phyloP scores from a whole-genome alignment of 1,284 basidiomycete genomes.

The Sanghuangporus sanghuang region DNA sequence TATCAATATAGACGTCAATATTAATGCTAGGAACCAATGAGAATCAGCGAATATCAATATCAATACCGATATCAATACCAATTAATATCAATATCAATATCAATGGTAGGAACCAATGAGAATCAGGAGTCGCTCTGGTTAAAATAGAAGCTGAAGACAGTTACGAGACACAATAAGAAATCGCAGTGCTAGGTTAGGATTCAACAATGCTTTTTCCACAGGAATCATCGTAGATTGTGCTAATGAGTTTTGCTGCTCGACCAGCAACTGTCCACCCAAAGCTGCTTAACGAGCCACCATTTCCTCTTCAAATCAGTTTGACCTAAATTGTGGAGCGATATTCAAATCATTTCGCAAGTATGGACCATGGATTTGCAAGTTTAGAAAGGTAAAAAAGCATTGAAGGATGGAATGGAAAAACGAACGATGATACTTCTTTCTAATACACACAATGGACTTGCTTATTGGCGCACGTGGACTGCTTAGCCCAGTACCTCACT shows the following conservation, averaged over 20 bases:
- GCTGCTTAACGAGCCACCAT: slow-evolving; percentile 98
- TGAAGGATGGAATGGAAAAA: slow-evolving; percentile 5
- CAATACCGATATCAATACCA: no score
- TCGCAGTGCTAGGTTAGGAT: no score
- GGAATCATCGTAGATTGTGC: slow-evolving; percentile 24
- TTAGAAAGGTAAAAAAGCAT: not conserved
- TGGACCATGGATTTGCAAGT: slow-evolving; percentile 44
- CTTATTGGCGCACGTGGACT: slow-evolving; percentile 51
- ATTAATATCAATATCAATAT: no score
- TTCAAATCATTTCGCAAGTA: slow-evolving; percentile 78
- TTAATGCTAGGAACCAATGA: no score
- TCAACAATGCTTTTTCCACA: slow-evolving; percentile 49
- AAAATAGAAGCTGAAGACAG: no score
- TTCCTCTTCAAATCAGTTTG: slow-evolving; percentile 86
- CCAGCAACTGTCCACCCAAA: slow-evolving; percentile 89
- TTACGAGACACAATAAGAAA: no score
- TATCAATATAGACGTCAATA: no score
- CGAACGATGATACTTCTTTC: slow-evolving; percentile 72
- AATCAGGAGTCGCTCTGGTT: no score
- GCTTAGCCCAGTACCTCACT: no score
- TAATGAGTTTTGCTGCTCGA: slow-evolving; percentile 50
- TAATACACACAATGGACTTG: slow-evolving; percentile 72
- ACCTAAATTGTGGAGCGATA: slow-evolving; percentile 81
- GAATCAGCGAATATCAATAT: no score
- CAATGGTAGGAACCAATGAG: no score